Evolutionary conservation across 352 stramenopile species (phyloP).

Genomic region (Globisporangium paroecandrum): DNA sequence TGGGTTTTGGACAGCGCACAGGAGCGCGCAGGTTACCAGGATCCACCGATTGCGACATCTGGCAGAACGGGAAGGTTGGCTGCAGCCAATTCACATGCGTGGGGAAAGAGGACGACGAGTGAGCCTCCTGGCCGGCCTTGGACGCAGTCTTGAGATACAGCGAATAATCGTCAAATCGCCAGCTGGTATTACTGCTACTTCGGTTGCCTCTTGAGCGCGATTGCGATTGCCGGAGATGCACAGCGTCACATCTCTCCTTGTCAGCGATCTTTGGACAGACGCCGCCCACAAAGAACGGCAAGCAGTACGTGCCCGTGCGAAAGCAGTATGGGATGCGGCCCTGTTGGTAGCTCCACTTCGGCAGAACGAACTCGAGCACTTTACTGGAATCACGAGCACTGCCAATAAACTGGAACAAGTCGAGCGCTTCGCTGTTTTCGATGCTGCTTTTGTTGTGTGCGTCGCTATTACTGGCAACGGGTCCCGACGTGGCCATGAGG

Average conservation of each 20-base stretch:
- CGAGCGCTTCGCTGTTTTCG: not conserved
- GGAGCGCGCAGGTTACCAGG: constrained; percentile 18
- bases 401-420: constrained; percentile 12
- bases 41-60: constrained; percentile 16
- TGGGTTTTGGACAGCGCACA: constrained; percentile 35
- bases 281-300: constrained; percentile 41
- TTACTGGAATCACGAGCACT: not conserved
- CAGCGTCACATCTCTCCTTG: constrained; percentile 31
- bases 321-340: constrained; percentile 59
- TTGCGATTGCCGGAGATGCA: constrained; percentile 32
- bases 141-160: constrained; percentile 23
- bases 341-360: constrained; percentile 38
- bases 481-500: not conserved
- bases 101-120: not conserved
- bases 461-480: not conserved
- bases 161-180: constrained; percentile 41
- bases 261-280: constrained; percentile 33
- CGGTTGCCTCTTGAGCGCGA: constrained; percentile 2
- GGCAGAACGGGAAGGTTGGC: constrained; percentile 43
- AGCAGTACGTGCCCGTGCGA: constrained; percentile 50
- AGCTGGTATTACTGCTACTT: constrained; percentile 14
- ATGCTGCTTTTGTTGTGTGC: not conserved
- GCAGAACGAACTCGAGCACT: constrained; percentile 24
- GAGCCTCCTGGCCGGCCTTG: constrained; percentile 10
- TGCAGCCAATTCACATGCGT: constrained; percentile 11